phyloP scores from a whole-genome alignment of 768 basidiomycete species.

The Terana coerulea region DNA sequence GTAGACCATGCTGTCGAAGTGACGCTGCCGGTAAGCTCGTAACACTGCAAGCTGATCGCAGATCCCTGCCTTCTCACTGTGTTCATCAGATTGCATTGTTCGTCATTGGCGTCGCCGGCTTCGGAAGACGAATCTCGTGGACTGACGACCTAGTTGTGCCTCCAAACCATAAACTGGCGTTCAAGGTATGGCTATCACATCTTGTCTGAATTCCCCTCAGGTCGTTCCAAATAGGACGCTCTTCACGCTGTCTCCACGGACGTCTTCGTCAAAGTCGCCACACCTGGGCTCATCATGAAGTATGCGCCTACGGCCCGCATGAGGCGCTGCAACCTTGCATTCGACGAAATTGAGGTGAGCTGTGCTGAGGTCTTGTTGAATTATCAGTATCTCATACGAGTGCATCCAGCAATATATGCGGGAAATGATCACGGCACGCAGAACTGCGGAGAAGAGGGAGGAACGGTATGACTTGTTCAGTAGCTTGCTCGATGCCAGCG shows the following conservation, averaged over 20 bases:
- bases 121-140: conserved; percentile 50
- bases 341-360: conserved; percentile 27
- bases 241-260: conserved; percentile 26
- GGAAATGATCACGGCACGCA: conserved; percentile 50
- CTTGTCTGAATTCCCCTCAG: background rate
- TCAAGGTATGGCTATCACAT: conserved; percentile 18
- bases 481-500: conserved; percentile 47
- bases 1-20: conserved; percentile 48
- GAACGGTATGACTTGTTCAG: conserved; percentile 49
- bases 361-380: background rate
- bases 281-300: conserved; percentile 23
- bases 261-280: conserved; percentile 22
- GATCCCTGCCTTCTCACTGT: background rate
- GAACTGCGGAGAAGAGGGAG: conserved; percentile 30
- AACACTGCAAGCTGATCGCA: too few species aligned
- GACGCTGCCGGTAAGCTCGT: conserved; percentile 50
- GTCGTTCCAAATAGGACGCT: conserved; percentile 17
- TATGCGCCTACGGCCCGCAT: conserved; percentile 19
- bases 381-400: background rate
- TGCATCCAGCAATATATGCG: conserved; percentile 39
- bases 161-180: conserved; percentile 34
- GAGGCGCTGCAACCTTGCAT: conserved; percentile 19
- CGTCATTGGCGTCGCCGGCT: conserved; percentile 54
- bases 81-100: conserved; percentile 59
- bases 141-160: conserved; percentile 37